Conservation (phyloP, 2,329 filamentous ascomycete species). For the Arthrobotrys conoides region DNA sequence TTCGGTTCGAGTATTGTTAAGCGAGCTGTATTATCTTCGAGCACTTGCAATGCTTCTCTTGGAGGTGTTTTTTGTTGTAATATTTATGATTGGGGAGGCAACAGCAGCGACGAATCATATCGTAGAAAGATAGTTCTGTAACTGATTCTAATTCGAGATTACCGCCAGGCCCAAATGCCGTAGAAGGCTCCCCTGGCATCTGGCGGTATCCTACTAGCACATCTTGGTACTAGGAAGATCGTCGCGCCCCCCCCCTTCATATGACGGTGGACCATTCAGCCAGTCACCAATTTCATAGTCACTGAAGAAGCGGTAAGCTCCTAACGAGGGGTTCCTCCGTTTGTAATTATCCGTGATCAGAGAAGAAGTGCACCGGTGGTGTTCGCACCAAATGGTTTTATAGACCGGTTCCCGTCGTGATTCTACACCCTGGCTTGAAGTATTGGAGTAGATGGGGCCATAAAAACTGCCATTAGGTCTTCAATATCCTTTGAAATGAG, state of each 20-base stretch:
- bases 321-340: not conserved
- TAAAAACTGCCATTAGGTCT: not conserved
- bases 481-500: not conserved
- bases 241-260: not conserved
- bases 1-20: too few species aligned
- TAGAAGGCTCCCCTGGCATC: too few species aligned
- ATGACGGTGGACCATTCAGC: not conserved
- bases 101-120: conserved; percentile 17
- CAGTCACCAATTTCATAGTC: not conserved
- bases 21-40: too few species aligned
- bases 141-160: too few species aligned
- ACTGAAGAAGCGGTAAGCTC: not conserved
- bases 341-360: not conserved
- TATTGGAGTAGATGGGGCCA: not conserved
- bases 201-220: not conserved
- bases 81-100: not conserved
- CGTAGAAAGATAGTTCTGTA: conserved; percentile 32
- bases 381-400: conserved; percentile 42
- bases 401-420: not conserved
- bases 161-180: too few species aligned
- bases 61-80: too few species aligned
- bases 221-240: not conserved
- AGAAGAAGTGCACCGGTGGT: conserved; percentile 36
- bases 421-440: not conserved
- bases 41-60: too few species aligned